These are phyloP conservation scores for Syzygium malaccense DNA, from an alignment of 441 rosid species.

Conservation along the genomic window DNA sequence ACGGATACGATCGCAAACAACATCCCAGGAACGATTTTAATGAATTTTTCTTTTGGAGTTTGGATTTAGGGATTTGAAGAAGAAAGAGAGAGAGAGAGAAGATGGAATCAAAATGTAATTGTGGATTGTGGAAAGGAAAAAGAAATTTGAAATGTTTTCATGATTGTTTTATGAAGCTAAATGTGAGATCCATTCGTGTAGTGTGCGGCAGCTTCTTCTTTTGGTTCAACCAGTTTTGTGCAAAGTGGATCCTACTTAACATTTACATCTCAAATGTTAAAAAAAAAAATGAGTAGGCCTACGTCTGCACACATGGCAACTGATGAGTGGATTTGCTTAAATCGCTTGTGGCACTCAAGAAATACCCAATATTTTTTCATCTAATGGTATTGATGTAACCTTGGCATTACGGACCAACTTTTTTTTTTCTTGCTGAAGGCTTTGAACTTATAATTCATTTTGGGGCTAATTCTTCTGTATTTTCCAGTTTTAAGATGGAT, in stretches of 20 bases:
- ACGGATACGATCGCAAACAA: too few species aligned
- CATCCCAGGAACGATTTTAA: too few species aligned
- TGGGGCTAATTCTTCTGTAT: accelerated
- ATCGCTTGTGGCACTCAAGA: neutral
- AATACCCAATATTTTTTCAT: neutral
- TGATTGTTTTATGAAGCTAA: neutral
- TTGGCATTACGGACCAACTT: neutral
- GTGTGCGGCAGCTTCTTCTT: neutral
- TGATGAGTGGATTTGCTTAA: neutral
- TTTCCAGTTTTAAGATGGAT: neutral
- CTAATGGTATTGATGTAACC: neutral
- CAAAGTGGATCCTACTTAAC: neutral
- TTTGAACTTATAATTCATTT: neutral
- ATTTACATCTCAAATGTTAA: neutral
- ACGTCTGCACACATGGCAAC: neutral
- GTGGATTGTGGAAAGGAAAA: neutral
- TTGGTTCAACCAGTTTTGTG: neutral
- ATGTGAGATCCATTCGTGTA: neutral
- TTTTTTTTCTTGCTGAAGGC: neutral
- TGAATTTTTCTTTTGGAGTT: too few species aligned
- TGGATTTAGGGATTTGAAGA: neutral
- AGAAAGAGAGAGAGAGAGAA: too few species aligned
- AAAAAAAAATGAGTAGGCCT: neutral
- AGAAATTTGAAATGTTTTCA: neutral
- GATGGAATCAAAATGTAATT: neutral